phyloP scores from a whole-genome alignment of 495 filamentous ascomycete genomes.

The Xylaria bambusicola region DNA sequence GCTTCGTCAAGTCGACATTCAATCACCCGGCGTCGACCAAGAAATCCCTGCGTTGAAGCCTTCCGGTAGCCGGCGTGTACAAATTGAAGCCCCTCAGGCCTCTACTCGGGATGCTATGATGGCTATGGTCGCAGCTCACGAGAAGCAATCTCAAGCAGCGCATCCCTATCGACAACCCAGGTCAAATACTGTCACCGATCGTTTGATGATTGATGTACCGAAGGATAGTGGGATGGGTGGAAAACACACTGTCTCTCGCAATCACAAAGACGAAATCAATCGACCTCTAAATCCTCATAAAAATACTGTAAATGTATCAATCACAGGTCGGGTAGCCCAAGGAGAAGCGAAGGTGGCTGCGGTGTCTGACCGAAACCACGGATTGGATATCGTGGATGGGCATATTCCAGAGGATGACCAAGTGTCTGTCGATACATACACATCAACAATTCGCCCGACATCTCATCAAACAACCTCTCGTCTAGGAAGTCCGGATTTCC shows the following conservation, averaged over 20 bases:
- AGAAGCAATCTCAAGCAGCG: conserved; percentile 25
- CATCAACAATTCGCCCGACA: conserved; percentile 29
- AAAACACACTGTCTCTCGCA: neutral
- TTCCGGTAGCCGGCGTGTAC: conserved; percentile 19
- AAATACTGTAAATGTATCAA: neutral
- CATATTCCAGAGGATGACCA: conserved; percentile 25
- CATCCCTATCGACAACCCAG: conserved; percentile 9
- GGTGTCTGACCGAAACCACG: neutral
- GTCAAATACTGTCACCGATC: neutral
- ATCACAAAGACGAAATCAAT: neutral
- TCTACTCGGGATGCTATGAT: conserved; percentile 17
- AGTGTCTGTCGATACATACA: conserved; percentile 27
- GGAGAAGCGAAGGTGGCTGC: neutral
- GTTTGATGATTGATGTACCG: neutral
- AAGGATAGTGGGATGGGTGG: neutral
- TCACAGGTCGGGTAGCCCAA: neutral
- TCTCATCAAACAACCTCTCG: conserved; percentile 22
- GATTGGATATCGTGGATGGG: neutral
- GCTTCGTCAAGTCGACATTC: conserved; percentile 19
- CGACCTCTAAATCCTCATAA: neutral
- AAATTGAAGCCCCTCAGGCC: conserved; percentile 10
- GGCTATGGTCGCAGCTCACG: conserved; percentile 23
- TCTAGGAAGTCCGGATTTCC: neutral
- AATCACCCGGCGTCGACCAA: conserved; percentile 13
- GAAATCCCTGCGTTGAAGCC: conserved; percentile 9